Evolutionary conservation across 768 basidiomycete genomes (phyloP), one percentile per base, ranked within the genome.

Genomic region (Amanita muscaria): DNA sequence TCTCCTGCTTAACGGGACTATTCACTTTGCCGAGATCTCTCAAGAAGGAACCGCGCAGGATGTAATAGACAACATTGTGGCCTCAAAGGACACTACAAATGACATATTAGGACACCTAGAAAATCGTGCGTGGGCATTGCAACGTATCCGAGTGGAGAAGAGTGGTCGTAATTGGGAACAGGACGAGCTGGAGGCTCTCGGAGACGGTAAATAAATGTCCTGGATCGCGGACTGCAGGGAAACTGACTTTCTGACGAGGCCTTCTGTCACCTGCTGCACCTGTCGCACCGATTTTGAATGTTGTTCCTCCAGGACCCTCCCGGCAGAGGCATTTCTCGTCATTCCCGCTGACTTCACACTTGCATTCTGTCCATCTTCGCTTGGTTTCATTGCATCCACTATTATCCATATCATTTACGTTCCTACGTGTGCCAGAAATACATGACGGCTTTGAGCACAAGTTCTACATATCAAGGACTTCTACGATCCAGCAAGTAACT

Each of bases 341-440:
- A 3, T 88, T 86, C 54, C 74, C 77, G 6, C 63, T 83, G 51
- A 82, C 83, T 1, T 72, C 74, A 0, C 81, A 83, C 58, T 64
- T 84, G 29, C 82, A 83, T 54, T 66, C 67, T 2, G 80, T 88
- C 8, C 62, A 70, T 3, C 59, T 90, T 31, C 81, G 87, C 1
- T 66, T 92, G 33, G 79, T 90, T 2, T 83, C 83, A 4, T 66
- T 81, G 2, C 76, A 89, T 52, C 72, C 79, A 3, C 59, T 66
- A 12, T 68, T 86, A n/a, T 68, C 69, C 0, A 33, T 82, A 16
- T 60, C 64, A 2, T 55, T 85, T 30, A 56, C 67, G 0, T 84
- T 88, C 59, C 59, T 72, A 33, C 77, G 83, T 35, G 75, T 90
- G 12, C 86, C 86, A 2, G 83, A 88, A 58, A 76, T 90, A 46